A percentile compares a stretch with the other conserved stretches of the same genome.
phyloP scores from a whole-genome alignment of 2,329 filamentous ascomycete species.

The Aspergillus terreus region DNA sequence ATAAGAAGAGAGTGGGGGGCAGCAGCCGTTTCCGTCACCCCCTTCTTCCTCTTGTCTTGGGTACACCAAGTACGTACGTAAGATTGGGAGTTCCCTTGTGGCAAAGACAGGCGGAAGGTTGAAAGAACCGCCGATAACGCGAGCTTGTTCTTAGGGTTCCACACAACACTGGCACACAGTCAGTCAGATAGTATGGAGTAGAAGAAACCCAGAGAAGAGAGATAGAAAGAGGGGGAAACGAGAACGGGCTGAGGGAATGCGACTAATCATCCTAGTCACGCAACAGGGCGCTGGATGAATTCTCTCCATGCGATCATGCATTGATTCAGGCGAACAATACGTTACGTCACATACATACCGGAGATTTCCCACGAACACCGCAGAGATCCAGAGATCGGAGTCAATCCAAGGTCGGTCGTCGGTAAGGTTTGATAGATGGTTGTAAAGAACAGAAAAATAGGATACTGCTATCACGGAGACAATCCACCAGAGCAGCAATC shows the following conservation, averaged over 20 bases:
- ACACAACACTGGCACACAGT: background rate
- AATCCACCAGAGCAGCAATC: background rate
- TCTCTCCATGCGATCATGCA: too few species aligned
- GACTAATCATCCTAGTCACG: background rate
- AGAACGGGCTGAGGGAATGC: background rate
- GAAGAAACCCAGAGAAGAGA: background rate
- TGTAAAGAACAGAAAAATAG: too few species aligned
- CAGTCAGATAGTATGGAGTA: too few species aligned
- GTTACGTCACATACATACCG: constrained; percentile 4
- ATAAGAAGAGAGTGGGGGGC: constrained; percentile 6
- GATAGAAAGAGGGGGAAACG: background rate
- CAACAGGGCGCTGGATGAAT: too few species aligned
- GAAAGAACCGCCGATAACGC: constrained; percentile 7
- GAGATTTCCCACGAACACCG: background rate
- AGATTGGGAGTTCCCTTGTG: constrained; percentile 14
- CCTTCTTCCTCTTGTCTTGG: background rate
- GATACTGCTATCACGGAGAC: too few species aligned
- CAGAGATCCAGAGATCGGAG: too few species aligned
- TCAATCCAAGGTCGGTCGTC: too few species aligned
- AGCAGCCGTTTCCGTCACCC: constrained; percentile 29
- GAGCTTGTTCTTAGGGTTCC: background rate
- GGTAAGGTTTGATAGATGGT: too few species aligned
- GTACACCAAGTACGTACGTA: background rate
- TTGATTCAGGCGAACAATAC: background rate
- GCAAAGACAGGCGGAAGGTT: constrained; percentile 13